Evolutionary conservation across 345 rosid species (phyloP).

Genomic region (Toxicodendron radicans): DNA sequence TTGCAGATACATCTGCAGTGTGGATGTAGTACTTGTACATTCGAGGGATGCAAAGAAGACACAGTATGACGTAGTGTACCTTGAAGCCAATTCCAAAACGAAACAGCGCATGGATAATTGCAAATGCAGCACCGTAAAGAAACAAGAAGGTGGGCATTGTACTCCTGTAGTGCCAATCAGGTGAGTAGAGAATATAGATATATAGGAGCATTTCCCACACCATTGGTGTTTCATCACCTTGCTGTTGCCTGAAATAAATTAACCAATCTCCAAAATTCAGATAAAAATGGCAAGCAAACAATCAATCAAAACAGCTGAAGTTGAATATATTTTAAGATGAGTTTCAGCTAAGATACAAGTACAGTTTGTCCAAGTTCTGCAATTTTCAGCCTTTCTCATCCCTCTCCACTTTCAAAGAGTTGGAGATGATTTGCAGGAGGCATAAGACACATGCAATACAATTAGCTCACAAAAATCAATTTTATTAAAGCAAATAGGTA

Average conservation of each 20-base stretch:
- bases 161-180: constrained; percentile 96
- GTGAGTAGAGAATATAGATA: constrained; percentile 91
- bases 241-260: constrained; percentile 70
- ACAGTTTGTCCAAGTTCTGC: neutral
- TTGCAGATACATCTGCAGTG: constrained; percentile 66
- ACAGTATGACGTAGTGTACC: constrained; percentile 71
- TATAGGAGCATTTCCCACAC: constrained; percentile 98
- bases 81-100: constrained; percentile 83
- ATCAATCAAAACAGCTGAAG: neutral
- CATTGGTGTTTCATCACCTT: constrained; percentile 98
- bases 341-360: neutral
- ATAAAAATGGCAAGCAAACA: neutral
- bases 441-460: neutral
- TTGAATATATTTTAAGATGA: neutral
- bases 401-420: neutral
- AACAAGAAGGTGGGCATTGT: constrained; percentile 97
- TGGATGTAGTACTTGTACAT: constrained; percentile 94
- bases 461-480: neutral
- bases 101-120: constrained; percentile 59
- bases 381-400: neutral
- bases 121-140: constrained; percentile 82
- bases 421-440: neutral
- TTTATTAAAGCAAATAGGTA: too few relatives aligned
- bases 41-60: constrained; percentile 89
- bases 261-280: neutral